These are phyloP conservation scores for Yamagishiella unicocca DNA, from an alignment of 139 green algal species.

Conservation along the genomic window DNA sequence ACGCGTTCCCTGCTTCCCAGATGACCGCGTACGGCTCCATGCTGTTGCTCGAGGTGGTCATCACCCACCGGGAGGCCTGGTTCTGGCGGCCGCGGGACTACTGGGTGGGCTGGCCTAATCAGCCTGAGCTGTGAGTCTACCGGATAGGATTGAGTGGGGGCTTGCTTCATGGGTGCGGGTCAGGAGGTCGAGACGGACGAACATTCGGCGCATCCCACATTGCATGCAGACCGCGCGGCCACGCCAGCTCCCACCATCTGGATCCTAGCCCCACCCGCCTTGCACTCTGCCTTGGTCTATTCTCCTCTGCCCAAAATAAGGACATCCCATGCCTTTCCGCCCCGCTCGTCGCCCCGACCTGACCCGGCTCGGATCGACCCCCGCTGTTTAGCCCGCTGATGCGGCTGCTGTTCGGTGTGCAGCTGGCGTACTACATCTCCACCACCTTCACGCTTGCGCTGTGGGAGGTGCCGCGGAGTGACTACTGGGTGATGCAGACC, in stretches of 20 bases:
- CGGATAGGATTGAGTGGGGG: too few relatives aligned
- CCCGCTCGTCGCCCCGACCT: too few relatives aligned
- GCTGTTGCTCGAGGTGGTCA: slow-evolving; percentile 15
- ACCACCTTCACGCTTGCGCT: slow-evolving; percentile 72
- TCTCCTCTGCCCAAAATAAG: too few relatives aligned
- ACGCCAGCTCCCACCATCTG: too few relatives aligned
- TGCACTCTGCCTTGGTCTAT: too few relatives aligned
- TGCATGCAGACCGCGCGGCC: too few relatives aligned
- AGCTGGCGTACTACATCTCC: slow-evolving; percentile 74
- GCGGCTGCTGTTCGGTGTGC: slow-evolving; percentile 59
- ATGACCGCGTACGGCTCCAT: slow-evolving; percentile 9
- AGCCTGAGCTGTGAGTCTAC: slow-evolving; percentile 63
- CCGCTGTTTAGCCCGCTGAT: slow-evolving; percentile 20
- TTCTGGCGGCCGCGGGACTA: slow-evolving; percentile 59
- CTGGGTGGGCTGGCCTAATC: slow-evolving; percentile 69
- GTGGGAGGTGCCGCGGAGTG: slow-evolving; percentile 77
- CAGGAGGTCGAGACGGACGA: too few relatives aligned
- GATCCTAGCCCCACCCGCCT: too few relatives aligned
- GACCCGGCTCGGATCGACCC: too few relatives aligned
- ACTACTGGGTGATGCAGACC: slow-evolving; percentile 79
- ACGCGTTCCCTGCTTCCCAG: background rate
- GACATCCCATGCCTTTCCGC: too few relatives aligned
- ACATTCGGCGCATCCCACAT: too few relatives aligned
- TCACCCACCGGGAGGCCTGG: slow-evolving; percentile 43
- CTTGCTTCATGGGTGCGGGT: too few relatives aligned